Evolutionary conservation across 2,329 filamentous ascomycete species (phyloP), one percentile per base, ranked within the genome.

Genomic region (Penicillium sp.): DNA sequence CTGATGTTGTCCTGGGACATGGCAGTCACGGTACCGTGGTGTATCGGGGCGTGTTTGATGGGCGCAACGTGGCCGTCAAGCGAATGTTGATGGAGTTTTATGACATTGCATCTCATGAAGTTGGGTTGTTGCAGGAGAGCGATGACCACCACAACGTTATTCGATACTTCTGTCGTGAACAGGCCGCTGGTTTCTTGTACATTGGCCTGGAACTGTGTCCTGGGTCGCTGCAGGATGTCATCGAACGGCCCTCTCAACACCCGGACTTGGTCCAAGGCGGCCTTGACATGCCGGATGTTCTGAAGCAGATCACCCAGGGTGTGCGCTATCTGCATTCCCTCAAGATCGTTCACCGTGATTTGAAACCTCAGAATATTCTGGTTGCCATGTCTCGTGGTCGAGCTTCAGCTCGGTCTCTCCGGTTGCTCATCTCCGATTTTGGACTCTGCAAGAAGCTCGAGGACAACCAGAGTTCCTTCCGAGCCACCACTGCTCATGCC

Each of bases 21-120:
- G 95, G 95, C 58, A 98, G 94, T 76, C 96, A 97, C 73, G 95
- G 95, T n/a, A 99, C 95, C 0, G 88, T 96, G 57, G 95, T 99
- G 0, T 98, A 95, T 76, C 90, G 92, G 53, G 95, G 95, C n/a
- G 91, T 89, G 58, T 98, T 96, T 75, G 95, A 96, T 75, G 93
- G 93, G 26, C 89, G 93, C 55, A 90, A 93, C 49, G 94, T 99
- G 28, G 95, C 95, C 1, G 92, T 99, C 53, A 99, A 99, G 82
- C 88, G 95, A 37, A 96, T 99, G 92, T 83, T 98, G 63, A 92
- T 94, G 37, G 92, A 97, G 69, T 97, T 97, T 71, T 97, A 93
- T 75, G 94, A 97, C 67, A 91, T 99, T 69, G 95, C 95, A 0
- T 93, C 92, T 12, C 93, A 97, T 72, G 95, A 99, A 79, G 96